Evolutionary conservation across 805 yeast species (phyloP), one percentile per base, ranked within the genome.

Genomic region (Starmerella roubikii): DNA sequence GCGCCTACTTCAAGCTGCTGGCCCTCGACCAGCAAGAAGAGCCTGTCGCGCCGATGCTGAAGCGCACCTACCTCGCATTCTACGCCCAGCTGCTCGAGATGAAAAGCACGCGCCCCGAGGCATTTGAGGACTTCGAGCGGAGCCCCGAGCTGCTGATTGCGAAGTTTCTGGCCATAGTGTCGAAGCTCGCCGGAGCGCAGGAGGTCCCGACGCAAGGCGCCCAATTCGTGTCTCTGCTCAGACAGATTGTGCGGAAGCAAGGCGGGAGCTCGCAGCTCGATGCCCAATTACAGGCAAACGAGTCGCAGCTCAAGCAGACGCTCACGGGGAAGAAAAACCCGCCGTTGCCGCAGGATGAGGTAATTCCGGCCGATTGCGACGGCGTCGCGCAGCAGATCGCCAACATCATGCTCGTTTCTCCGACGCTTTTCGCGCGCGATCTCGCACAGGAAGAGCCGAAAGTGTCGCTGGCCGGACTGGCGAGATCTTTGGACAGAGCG

Each of bases 81-180:
- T 78, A 79, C 54, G 75, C 74, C 40, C 77, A 74, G 32, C 49
- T 74, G 22, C 58, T 76, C 27, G 60, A 61, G n/a, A 34, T 44
- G 48, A 62, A 59, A 26, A 52, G 48, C 22, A 42, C 57, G 30
- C 55, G 51, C 13, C 61, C 62, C 18, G 57, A 61, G 10, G 34
- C 29, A 3, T 38, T 44, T 18, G 52, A 49, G 20, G 52, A 46
- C n/a, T 15, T 49, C 17, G 37, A 38, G 15, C 65, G 52, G 12
- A 44, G 51, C 7, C 55, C 60, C 1, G 65, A 61, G 40, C 55
- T 49, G 33, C 54, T 59, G 25, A 50, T 60, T 18, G 54, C 53
- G 49, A 44, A 48, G 42, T 62, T 61, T 40, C 38, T 59, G 30
- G 51, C 51, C 30, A 53, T 56, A 35, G 54, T 54, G 11, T 49